These are phyloP conservation scores for Sporobolomyces roseus DNA, from an alignment of 768 basidiomycete species.

Conservation along the genomic window DNA sequence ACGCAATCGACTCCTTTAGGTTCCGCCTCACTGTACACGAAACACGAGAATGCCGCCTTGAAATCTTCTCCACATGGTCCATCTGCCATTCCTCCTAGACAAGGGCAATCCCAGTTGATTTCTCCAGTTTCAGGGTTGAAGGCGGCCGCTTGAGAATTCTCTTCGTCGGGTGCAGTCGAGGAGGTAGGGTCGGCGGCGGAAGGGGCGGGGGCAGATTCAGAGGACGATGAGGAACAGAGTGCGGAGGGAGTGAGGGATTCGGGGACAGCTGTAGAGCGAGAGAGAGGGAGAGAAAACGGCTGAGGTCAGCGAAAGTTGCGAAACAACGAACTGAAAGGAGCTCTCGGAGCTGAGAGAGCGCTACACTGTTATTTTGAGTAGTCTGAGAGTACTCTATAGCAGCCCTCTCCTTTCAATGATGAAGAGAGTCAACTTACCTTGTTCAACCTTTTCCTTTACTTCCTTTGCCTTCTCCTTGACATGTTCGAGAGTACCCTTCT, in stretches of 20 bases:
- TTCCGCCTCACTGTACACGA: slow-evolving; percentile 86
- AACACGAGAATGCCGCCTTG: slow-evolving; percentile 93
- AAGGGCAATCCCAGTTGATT: slow-evolving; percentile 99
- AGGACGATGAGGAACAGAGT: not conserved
- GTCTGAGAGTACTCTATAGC: too few relatives aligned
- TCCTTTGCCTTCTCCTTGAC: slow-evolving; percentile 15
- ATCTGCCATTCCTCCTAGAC: slow-evolving; percentile 96
- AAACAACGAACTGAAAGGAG: too few relatives aligned
- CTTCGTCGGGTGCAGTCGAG: slow-evolving; percentile 6
- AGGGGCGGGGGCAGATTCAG: not conserved
- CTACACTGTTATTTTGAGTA: too few relatives aligned
- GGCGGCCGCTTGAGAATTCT: slow-evolving; percentile 54
- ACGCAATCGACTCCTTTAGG: slow-evolving; percentile 98
- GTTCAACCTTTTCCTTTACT: slow-evolving; percentile 10
- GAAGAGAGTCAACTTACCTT: slow-evolving; percentile 18
- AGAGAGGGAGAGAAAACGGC: not conserved
- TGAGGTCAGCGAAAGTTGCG: slow-evolving; percentile 11
- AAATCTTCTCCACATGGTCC: slow-evolving; percentile 93
- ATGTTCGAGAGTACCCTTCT: not conserved
- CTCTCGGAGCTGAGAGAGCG: too few relatives aligned
- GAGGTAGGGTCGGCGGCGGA: slow-evolving; percentile 11
- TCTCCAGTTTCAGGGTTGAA: slow-evolving; percentile 96
- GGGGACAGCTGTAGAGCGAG: not conserved
- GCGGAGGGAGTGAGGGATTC: not conserved
- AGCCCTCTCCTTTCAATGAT: too few relatives aligned